phyloP scores from a whole-genome alignment of 1,284 basidiomycete genomes.

The Porodaedalea pini region DNA sequence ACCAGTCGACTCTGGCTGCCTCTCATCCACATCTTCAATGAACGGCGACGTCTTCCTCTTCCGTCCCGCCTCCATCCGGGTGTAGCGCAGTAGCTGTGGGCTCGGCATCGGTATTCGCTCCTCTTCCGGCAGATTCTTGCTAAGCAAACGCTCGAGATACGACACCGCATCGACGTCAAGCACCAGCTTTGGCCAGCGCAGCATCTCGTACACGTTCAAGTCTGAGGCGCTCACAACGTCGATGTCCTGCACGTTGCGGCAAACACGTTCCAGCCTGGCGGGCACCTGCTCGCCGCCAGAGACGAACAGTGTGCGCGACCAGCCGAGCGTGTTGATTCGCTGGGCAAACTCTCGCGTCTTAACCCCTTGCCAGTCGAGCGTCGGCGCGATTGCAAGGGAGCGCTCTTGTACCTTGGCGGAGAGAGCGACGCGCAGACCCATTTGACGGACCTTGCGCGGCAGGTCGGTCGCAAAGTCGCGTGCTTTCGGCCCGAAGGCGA shows the following conservation, averaged over 20 bases:
- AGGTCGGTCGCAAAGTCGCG: conserved; percentile 89
- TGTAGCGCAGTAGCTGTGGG: conserved; percentile 15
- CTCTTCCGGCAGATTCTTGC: conserved; percentile 30
- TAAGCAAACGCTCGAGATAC: conserved; percentile 60
- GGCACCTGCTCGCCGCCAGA: conserved; percentile 61
- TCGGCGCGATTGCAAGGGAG: conserved; percentile 71
- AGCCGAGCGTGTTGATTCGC: conserved; percentile 57
- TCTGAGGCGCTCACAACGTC: conserved; percentile 61
- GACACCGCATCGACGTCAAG: conserved; percentile 70
- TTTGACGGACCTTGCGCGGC: conserved; percentile 84
- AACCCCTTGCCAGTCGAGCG: conserved; percentile 64
- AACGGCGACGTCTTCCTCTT: conserved; percentile 15
- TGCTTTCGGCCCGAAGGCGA: conserved; percentile 86
- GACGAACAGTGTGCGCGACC: conserved; percentile 69
- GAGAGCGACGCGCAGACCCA: conserved; percentile 90
- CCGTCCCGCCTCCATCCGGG: conserved; percentile 15
- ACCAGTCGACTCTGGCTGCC: not conserved
- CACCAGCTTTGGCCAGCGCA: conserved; percentile 72
- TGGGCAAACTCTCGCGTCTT: conserved; percentile 63
- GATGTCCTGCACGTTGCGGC: conserved; percentile 62
- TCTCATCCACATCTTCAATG: conserved; percentile 13
- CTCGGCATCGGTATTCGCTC: conserved; percentile 15
- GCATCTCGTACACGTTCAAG: conserved; percentile 71
- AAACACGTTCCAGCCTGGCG: conserved; percentile 50
- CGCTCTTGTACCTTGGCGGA: conserved; percentile 78